Evolutionary conservation across 768 basidiomycete genomes (phyloP).

Genomic region (Neoboletus subvelutipes): DNA sequence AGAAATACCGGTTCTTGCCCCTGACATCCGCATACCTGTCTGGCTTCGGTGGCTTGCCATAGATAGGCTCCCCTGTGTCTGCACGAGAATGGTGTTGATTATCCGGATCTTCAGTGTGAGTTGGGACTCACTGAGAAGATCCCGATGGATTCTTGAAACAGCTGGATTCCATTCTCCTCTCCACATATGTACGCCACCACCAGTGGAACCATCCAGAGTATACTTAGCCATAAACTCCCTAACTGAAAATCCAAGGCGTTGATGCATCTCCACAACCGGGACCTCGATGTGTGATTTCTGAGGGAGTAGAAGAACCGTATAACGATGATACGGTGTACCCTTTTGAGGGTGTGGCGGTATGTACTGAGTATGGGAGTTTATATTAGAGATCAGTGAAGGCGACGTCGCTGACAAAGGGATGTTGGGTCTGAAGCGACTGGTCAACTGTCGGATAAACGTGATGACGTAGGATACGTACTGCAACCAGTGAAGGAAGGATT

Average conservation of each 20-base stretch:
- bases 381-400: constrained; percentile 37
- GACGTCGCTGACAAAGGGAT: constrained; percentile 68
- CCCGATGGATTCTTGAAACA: constrained; percentile 63
- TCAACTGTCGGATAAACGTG: background rate
- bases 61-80: constrained; percentile 26
- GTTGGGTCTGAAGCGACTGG: constrained; percentile 59
- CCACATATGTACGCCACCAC: constrained; percentile 84
- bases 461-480: constrained; percentile 47
- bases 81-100: background rate
- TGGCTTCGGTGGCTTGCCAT: constrained; percentile 29
- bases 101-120: background rate
- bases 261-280: constrained; percentile 43
- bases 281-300: constrained; percentile 54
- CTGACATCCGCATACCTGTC: constrained; percentile 31
- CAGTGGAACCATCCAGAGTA: constrained; percentile 49
- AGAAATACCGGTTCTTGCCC: constrained; percentile 31
- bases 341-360: constrained; percentile 90
- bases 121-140: constrained; percentile 60
- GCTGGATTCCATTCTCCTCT: constrained; percentile 70
- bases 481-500: constrained; percentile 82
- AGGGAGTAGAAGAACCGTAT: constrained; percentile 71
- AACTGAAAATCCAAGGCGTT: constrained; percentile 63
- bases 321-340: constrained; percentile 90
- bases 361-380: constrained; percentile 67
- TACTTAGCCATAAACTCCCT: constrained; percentile 59